These are phyloP conservation scores for Pouteria glomerata DNA, from an alignment of 148 eudicot genomes.

Conservation along the genomic window DNA sequence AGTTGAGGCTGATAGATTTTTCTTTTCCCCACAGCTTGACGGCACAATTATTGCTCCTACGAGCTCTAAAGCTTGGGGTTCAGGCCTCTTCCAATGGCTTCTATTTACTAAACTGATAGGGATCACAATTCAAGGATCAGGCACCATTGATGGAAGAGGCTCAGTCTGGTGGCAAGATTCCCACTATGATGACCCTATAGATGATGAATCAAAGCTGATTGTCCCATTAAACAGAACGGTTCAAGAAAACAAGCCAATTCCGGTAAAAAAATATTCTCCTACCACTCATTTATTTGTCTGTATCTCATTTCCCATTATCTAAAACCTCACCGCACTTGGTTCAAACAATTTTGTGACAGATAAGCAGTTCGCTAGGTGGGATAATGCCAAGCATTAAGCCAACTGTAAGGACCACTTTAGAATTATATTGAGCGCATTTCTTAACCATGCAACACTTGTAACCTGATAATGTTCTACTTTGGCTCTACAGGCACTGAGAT, in stretches of 20 bases:
- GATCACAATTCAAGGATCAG: conserved; percentile 60
- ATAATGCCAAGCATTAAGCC: conserved; percentile 84
- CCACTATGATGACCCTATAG: conserved; percentile 39
- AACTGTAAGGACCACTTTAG: conserved; percentile 53
- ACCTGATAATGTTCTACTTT: not conserved
- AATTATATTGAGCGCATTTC: not conserved
- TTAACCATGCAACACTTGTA: not conserved
- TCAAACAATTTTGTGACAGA: conserved; percentile 34
- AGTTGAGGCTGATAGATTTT: too few relatives aligned
- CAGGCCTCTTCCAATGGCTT: conserved; percentile 72
- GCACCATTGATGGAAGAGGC: conserved; percentile 85
- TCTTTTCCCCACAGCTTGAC: conserved; percentile 44
- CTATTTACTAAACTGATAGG: conserved; percentile 78
- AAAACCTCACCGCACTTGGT: not conserved
- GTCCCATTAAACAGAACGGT: conserved; percentile 52
- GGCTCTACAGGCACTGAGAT: conserved; percentile 69
- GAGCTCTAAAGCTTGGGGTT: conserved; percentile 50
- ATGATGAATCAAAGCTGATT: conserved; percentile 48
- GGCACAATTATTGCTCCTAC: conserved; percentile 86
- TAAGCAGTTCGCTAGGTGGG: conserved; percentile 47
- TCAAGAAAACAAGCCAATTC: conserved; percentile 34
- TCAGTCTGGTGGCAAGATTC: conserved; percentile 83
- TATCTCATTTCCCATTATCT: conserved; percentile 11
- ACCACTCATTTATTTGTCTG: not conserved
- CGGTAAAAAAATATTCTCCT: conserved; percentile 36